Evolutionary conservation across 2,329 filamentous ascomycete genomes (phyloP).

Genomic region (Emericellopsis atlantica): DNA sequence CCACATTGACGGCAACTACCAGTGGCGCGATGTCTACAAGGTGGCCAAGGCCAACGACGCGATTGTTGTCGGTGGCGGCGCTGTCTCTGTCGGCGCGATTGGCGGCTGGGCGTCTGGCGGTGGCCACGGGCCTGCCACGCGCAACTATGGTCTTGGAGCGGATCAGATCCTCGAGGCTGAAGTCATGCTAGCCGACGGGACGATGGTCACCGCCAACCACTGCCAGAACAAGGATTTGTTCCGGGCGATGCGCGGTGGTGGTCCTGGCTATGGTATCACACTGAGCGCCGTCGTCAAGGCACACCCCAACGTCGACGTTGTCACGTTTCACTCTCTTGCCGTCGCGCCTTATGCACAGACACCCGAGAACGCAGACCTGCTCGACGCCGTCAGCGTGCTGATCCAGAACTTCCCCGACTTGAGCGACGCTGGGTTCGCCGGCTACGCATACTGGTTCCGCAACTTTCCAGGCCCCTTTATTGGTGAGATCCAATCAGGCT

Average conservation of each 20-base stretch:
- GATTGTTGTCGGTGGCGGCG: constrained; percentile 20
- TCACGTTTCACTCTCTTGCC: constrained; percentile 10
- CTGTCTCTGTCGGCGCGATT: constrained; percentile 11
- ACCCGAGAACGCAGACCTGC: constrained; percentile 11
- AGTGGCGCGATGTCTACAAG: constrained; percentile 19
- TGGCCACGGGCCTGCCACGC: constrained; percentile 24
- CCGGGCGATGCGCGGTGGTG: constrained; percentile 25
- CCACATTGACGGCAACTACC: constrained; percentile 19
- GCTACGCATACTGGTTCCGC: constrained; percentile 14
- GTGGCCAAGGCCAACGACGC: constrained; percentile 14
- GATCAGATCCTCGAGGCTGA: constrained; percentile 29
- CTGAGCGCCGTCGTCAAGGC: constrained; percentile 25
- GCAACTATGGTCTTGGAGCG: constrained; percentile 25
- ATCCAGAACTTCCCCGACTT: constrained; percentile 17
- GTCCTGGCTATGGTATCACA: constrained; percentile 20
- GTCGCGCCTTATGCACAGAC: constrained; percentile 9
- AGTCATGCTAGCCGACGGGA: constrained; percentile 23
- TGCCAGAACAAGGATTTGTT: constrained; percentile 21
- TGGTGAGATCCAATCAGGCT: constrained; percentile 12
- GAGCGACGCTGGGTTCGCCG: constrained; percentile 14
- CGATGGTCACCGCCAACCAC: constrained; percentile 17
- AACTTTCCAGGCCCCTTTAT: constrained; percentile 10
- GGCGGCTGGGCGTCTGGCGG: constrained; percentile 26
- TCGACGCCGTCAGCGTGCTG: constrained; percentile 14
- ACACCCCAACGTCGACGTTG: constrained; percentile 16